Evolutionary conservation across 1,284 basidiomycete genomes (phyloP).

Genomic region (Ceratorhiza oryzae-sativae): DNA sequence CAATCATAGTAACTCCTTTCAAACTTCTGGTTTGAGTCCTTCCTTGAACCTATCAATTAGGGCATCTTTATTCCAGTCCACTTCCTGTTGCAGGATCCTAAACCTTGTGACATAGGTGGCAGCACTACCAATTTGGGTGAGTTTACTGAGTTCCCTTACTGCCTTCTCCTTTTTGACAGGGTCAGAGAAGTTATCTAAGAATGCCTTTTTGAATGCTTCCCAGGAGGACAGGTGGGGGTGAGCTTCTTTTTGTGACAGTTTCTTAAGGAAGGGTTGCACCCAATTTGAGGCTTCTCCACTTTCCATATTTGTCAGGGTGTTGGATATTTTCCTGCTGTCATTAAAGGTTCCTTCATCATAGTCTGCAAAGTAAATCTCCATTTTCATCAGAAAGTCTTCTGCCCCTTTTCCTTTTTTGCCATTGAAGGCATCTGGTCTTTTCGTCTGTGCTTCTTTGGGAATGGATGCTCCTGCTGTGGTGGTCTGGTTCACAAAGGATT

Average conservation of each 20-base stretch:
- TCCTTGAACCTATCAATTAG: neutral
- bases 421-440: constrained; percentile 1
- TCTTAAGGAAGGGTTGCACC: neutral
- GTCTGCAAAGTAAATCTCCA: constrained; percentile 1
- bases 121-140: neutral
- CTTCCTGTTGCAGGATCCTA: neutral
- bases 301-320: neutral
- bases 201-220: neutral
- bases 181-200: neutral
- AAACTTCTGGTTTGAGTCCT: neutral
- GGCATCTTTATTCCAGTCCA: constrained; percentile 1
- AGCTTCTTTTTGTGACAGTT: neutral
- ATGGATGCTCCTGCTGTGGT: neutral
- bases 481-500: neutral
- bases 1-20: neutral
- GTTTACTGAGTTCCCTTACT: neutral
- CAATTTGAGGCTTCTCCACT: neutral
- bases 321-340: neutral
- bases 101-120: neutral
- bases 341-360: neutral
- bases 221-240: neutral
- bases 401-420: constrained; percentile 5
- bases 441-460: neutral
- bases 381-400: neutral
- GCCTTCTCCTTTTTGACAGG: neutral